Evolutionary conservation across 1,284 basidiomycete species (phyloP).

Genomic region (Trichosporon coremiiforme): DNA sequence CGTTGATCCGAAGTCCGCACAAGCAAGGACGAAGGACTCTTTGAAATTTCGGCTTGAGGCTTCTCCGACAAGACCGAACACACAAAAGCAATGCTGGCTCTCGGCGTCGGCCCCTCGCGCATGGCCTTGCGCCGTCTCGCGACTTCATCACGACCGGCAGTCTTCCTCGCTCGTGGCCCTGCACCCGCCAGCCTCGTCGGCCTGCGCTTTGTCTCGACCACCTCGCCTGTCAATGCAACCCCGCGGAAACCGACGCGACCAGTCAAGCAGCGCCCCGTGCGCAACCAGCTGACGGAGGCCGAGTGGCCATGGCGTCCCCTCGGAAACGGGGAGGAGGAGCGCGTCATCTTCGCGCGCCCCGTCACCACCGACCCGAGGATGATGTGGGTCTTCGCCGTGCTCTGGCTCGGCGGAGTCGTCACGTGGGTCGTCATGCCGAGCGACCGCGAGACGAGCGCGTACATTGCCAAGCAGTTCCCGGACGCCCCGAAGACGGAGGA

Average conservation of each 20-base stretch:
- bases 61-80: slow-evolving; percentile 5
- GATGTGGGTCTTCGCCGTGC: slow-evolving; percentile 25
- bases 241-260: neutral
- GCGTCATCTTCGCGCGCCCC: slow-evolving; percentile 33
- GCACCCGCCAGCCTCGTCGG: neutral
- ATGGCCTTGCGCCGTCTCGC: neutral
- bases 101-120: slow-evolving; percentile 22
- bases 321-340: slow-evolving; percentile 27
- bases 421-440: slow-evolving; percentile 23
- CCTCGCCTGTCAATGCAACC: neutral
- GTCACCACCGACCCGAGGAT: slow-evolving; percentile 7
- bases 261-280: too few relatives aligned
- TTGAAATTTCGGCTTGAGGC: neutral
- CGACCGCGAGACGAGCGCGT: slow-evolving; percentile 4
- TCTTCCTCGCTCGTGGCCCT: neutral
- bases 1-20: neutral
- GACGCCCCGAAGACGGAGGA: slow-evolving; percentile 13
- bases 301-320: slow-evolving; percentile 33
- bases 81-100: slow-evolving; percentile 17
- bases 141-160: neutral
- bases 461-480: slow-evolving; percentile 13
- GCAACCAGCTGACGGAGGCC: slow-evolving; percentile 11
- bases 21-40: neutral
- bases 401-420: slow-evolving; percentile 13
- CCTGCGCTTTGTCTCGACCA: neutral